Base-by-base conservation (phyloP, 768 basidiomycete genomes). In the Termitomyces sp. region DNA sequence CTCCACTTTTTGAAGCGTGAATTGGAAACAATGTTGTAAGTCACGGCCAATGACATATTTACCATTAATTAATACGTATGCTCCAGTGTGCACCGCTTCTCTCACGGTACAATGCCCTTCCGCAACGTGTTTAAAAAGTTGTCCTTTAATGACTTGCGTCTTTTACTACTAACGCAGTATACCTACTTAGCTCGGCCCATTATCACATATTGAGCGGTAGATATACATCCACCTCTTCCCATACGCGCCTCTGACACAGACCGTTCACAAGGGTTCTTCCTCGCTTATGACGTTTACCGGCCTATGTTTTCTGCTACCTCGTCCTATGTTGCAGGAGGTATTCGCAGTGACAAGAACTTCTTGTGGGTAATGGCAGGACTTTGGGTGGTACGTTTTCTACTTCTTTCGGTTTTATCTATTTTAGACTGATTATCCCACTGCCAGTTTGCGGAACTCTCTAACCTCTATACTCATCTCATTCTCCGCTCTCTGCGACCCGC, bases 1-100 rank as follows among this genome's bases (percentile, higher is more conserved):
- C 67, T 88, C 16, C 97, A 99, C 70, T 98, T 95, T 73, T 60
- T 83, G 47, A 99, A 99, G 74, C 88, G 97, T 54, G 93, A 96
- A 68, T 71, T 93, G 20, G 97, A 99, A 74, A 95, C 97, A 2
- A 58, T 95, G 4, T 96, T 94, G 91, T 91, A 56, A 57, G 88
- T 71, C n/a, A 3, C 45, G 18, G 45, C 30, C 46, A 7, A 31
- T 8, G 45, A 27, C 37, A 55, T 8, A 34, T 33, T 46, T 31
- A 54, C 24, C 46, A 9, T 39, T 39, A 11, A 34, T n/a, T 47
- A 22, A 48, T 7, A 22, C 53, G 15, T 24, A 1, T 51, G 18
- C 24, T 34, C 7, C 53, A 93, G 91, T 67, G 84, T 99, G 1
- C 97, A 99, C 70, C 89, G 92, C 12, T 98, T 98, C 80, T 98